Evolutionary conservation across 257 asterid genomes (phyloP).

Genomic region (Asclepias syriaca): DNA sequence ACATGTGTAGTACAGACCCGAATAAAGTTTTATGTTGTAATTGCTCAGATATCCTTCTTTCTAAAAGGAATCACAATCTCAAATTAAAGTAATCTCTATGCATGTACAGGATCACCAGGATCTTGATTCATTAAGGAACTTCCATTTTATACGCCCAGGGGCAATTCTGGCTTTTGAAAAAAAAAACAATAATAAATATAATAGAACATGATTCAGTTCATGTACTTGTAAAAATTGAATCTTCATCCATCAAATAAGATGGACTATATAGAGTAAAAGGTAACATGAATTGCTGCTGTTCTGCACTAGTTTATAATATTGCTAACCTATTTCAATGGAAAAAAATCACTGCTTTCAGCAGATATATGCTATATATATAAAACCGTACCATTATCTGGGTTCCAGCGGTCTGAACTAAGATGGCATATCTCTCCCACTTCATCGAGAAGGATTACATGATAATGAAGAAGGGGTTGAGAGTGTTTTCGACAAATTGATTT

Average conservation of each 20-base stretch:
- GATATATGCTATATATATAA: neutral
- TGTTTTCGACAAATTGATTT: conserved; percentile 50
- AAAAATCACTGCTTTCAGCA: conserved; percentile 3
- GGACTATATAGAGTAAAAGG: neutral
- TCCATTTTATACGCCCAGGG: neutral
- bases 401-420: neutral
- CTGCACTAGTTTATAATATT: neutral
- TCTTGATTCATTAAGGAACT: neutral
- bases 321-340: conserved; percentile 4
- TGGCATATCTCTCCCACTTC: neutral
- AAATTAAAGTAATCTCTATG: neutral
- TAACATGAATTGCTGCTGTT: conserved; percentile 20
- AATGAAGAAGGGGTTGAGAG: conserved; percentile 13
- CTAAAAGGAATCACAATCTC: neutral
- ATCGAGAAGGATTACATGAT: neutral
- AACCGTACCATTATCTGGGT: neutral
- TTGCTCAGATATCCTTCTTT: neutral
- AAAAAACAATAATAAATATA: neutral
- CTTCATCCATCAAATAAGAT: neutral
- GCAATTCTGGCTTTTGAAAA: neutral
- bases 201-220: neutral
- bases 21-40: neutral
- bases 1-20: no score
- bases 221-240: neutral
- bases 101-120: neutral